Percentiles rank a stretch among this genome's conserved stretches.
Evolutionary conservation across 2,329 filamentous ascomycete species (phyloP).

Genomic region (Alternaria solani): DNA sequence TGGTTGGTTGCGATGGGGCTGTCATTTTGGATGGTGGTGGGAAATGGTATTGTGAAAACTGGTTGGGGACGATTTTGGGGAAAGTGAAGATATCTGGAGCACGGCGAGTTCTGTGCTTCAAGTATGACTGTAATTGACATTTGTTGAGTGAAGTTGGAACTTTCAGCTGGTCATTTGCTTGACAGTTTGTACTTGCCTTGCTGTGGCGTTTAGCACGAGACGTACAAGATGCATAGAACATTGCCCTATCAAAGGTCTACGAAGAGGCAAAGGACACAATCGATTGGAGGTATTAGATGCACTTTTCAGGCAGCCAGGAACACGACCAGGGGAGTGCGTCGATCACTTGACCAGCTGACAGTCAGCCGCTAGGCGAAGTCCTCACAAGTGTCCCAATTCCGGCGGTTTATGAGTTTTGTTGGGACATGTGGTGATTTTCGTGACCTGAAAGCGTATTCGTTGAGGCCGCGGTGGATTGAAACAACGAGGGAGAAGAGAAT

Average conservation of each 20-base stretch:
- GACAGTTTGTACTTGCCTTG: neutral
- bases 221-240: neutral
- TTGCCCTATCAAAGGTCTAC: neutral
- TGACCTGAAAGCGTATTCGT: neutral
- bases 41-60: neutral
- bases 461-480: neutral
- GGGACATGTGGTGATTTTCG: neutral
- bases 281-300: neutral
- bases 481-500: neutral
- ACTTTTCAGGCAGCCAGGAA: neutral
- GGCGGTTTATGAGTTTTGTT: neutral
- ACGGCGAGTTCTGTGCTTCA: neutral
- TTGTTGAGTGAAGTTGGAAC: neutral
- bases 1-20: neutral
- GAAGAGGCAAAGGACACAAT: too few relatives aligned
- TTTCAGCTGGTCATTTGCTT: neutral
- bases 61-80: neutral
- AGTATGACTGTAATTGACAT: fast-evolving
- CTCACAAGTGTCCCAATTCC: neutral
- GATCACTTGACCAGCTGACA: conserved; percentile 3
- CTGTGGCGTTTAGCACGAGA: neutral
- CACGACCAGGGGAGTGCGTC: neutral
- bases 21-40: neutral
- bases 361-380: neutral
- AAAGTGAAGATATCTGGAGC: neutral